These are phyloP conservation scores for Mycena sp. DNA, from an alignment of 1,284 basidiomycete genomes.

Conservation along the genomic window DNA sequence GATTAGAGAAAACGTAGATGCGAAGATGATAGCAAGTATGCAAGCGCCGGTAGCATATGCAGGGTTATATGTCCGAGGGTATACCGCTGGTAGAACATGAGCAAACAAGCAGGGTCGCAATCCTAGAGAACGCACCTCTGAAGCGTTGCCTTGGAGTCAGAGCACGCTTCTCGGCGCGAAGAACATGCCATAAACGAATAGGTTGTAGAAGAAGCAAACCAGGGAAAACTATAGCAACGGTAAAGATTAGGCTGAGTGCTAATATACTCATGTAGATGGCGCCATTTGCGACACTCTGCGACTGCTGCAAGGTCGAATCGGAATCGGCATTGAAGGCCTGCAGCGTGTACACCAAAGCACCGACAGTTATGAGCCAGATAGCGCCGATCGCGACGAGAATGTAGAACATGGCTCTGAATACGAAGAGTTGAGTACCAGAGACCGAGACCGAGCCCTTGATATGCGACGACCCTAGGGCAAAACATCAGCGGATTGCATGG, in stretches of 20 bases:
- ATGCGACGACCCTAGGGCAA: constrained; percentile 54
- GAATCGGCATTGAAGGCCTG: constrained; percentile 56
- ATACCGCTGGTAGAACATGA: constrained; percentile 58
- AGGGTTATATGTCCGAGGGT: constrained; percentile 77
- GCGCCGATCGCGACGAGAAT: constrained; percentile 63
- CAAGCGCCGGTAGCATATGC: constrained; percentile 72
- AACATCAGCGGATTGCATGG: background rate
- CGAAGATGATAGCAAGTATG: constrained; percentile 75
- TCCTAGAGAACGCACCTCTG: constrained; percentile 59
- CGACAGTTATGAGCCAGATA: constrained; percentile 72
- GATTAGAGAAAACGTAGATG: constrained; percentile 74
- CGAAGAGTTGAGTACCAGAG: constrained; percentile 64
- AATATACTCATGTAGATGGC: constrained; percentile 75
- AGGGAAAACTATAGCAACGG: constrained; percentile 75
- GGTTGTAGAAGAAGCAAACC: constrained; percentile 78
- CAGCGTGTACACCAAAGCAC: constrained; percentile 73
- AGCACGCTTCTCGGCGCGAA: constrained; percentile 62
- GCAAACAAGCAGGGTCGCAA: background rate
- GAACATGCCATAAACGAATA: constrained; percentile 62
- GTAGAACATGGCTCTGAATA: constrained; percentile 76
- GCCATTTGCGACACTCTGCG: constrained; percentile 69
- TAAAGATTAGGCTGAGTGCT: constrained; percentile 69
- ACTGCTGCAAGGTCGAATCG: no score
- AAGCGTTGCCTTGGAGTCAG: constrained; percentile 83
- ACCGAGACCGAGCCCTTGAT: constrained; percentile 68